Evolutionary conservation across 345 rosid genomes (phyloP).

Genomic region (Ceriops zippeliana): DNA sequence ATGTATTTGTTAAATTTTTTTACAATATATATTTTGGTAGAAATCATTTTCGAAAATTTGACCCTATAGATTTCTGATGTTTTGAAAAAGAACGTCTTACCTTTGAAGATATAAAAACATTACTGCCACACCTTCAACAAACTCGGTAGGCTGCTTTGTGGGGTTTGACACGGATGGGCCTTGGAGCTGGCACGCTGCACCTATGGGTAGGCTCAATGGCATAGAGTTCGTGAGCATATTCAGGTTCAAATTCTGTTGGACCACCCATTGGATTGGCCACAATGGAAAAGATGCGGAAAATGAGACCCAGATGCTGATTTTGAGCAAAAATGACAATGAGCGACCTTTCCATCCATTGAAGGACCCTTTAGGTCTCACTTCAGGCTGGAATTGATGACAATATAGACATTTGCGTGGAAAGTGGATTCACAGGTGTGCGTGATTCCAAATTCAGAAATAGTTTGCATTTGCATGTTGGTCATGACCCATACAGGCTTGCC

Average conservation of each 20-base stretch:
- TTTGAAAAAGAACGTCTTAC: too few relatives aligned
- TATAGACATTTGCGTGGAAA: conserved; percentile 69
- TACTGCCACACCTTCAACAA: conserved; percentile 8
- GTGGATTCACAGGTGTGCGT: conserved; percentile 27
- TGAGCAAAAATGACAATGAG: conserved; percentile 47
- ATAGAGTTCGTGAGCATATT: conserved; percentile 70
- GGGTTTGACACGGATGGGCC: conserved; percentile 29
- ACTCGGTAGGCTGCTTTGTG: conserved; percentile 24
- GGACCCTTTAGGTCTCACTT: conserved; percentile 53
- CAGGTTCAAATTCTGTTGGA: conserved; percentile 98
- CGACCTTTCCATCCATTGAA: conserved; percentile 71
- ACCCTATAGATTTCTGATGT: too few relatives aligned
- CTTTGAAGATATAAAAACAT: conserved; percentile 1
- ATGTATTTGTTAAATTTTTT: too few relatives aligned
- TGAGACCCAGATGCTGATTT: conserved; percentile 72
- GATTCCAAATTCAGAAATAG: conserved; percentile 34
- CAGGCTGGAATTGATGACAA: conserved; percentile 51
- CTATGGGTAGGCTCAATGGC: conserved; percentile 24
- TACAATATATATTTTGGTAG: too few relatives aligned
- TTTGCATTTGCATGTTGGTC: conserved; percentile 53
- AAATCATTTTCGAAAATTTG: too few relatives aligned
- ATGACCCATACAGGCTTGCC: conserved; percentile 61
- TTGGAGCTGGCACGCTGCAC: conserved; percentile 17
- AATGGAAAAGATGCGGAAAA: conserved; percentile 63
- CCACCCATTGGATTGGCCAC: conserved; percentile 79